phyloP scores from a whole-genome alignment of 495 filamentous ascomycete genomes.

The Hypoxylon subgilvum region DNA sequence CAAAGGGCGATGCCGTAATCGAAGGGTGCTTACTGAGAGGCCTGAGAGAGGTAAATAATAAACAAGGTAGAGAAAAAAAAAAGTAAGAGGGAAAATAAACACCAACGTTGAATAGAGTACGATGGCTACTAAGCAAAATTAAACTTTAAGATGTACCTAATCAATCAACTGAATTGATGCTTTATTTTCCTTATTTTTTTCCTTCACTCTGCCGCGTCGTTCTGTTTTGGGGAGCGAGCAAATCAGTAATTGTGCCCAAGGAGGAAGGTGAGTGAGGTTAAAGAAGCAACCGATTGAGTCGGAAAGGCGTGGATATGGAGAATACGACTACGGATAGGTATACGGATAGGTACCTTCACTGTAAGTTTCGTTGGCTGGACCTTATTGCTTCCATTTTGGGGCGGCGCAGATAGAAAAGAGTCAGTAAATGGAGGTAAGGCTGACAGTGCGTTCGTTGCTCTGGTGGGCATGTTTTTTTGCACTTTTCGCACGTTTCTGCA shows the following conservation, averaged over 20 bases:
- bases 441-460: too few relatives aligned
- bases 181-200: neutral
- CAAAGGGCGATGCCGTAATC: constrained; percentile 32
- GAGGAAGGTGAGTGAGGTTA: constrained; percentile 2
- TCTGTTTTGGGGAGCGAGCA: constrained; percentile 2
- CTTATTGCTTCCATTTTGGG: constrained; percentile 16
- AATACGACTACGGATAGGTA: too few relatives aligned
- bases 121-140: neutral
- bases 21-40: constrained; percentile 18
- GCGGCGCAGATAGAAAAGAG: constrained; percentile 33
- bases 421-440: too few relatives aligned
- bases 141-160: neutral
- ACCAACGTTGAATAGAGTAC: constrained; percentile 17
- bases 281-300: constrained; percentile 12
- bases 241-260: constrained; percentile 1
- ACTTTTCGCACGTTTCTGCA: too few relatives aligned
- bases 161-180: neutral
- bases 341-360: too few relatives aligned
- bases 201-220: too few relatives aligned
- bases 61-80: too few relatives aligned
- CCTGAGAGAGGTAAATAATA: neutral
- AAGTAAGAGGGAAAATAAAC: too few relatives aligned
- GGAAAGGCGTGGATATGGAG: too few relatives aligned
- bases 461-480: too few relatives aligned
- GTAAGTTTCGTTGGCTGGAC: too few relatives aligned